Base-by-base conservation (phyloP, 139 green algal genomes). In the Klebsormidium nitens region DNA sequence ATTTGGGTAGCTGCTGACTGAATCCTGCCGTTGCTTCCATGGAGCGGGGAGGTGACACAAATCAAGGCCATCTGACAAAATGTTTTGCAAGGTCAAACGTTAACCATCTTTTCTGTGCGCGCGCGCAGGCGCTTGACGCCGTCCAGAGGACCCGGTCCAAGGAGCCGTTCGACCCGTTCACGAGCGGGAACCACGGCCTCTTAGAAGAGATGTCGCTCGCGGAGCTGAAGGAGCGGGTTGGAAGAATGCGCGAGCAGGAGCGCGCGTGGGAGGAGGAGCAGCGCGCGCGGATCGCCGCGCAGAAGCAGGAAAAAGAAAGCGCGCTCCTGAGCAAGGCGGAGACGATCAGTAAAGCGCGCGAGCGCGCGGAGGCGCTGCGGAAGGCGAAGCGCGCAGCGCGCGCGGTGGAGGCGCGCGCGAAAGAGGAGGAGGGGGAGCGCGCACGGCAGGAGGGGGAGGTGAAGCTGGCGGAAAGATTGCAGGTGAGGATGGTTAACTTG, bases 131-230 rank as follows among this genome's bases (percentile, higher is more conserved):
- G 8, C 3, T 36, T 4, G 32, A 50, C 42, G 42, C 44, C 28
- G 2, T 2, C 31, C 46, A 40, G 61, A 75, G n/a, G n/a, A n/a
- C n/a, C n/a, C n/a, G n/a, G n/a, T n/a, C n/a, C n/a, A n/a, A n/a
- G 23, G 50, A 34, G 28, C 75, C 78, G 60, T 87, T 88, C 69
- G 82, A 88, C 69, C 82, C 82, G 19, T 85, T 81, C 28, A 50
- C 5, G 63, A 79, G 29, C 64, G n/a, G 23, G 55, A 32, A 23
- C 57, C 49, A 71, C 34, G 56, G 67, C 29, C 63, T 83, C 40
- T 64, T 83, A 28, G 78, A 80, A 36, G 77, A 81, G 55, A 92
- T 92, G 87, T 80, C 72, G 3, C 59, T 92, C 6, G 64, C 82
- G 17, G 87, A 92, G 80, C 82, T 92, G 31, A 56, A n/a, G 31